phyloP scores from a whole-genome alignment of 768 basidiomycete genomes.

The Tephrocybe rancida region DNA sequence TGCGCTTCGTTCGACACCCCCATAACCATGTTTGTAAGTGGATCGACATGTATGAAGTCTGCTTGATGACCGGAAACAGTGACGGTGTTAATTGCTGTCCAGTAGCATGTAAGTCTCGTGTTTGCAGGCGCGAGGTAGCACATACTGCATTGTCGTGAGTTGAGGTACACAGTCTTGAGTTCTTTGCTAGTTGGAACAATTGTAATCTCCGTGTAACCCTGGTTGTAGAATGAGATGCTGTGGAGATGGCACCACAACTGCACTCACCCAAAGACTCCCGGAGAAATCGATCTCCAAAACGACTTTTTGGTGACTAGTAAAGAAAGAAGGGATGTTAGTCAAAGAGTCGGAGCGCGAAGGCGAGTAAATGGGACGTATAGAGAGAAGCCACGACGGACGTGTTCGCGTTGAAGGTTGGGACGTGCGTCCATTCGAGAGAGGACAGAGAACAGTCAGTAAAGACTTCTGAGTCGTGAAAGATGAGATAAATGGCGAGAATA shows the following conservation, averaged over 20 bases:
- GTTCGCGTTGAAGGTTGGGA: slow-evolving; percentile 73
- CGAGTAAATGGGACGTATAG: slow-evolving; percentile 70
- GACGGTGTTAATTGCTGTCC: slow-evolving; percentile 69
- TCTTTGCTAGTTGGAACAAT: slow-evolving; percentile 79
- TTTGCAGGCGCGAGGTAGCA: slow-evolving; percentile 13
- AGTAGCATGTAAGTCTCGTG: slow-evolving; percentile 19
- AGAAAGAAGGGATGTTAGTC: slow-evolving; percentile 52
- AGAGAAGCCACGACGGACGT: slow-evolving; percentile 80
- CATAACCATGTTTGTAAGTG: slow-evolving; percentile 65
- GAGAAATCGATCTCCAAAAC: slow-evolving; percentile 92
- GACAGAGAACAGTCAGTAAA: slow-evolving; percentile 28
- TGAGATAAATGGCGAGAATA: slow-evolving; percentile 7
- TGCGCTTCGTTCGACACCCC: slow-evolving; percentile 53
- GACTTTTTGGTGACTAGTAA: slow-evolving; percentile 95
- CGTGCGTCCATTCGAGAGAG: slow-evolving; percentile 46
- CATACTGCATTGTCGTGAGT: slow-evolving; percentile 88
- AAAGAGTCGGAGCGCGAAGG: slow-evolving; percentile 16
- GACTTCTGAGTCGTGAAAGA: slow-evolving; percentile 22
- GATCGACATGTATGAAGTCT: slow-evolving; percentile 80
- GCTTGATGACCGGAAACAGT: slow-evolving; percentile 72
- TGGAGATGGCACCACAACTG: slow-evolving; percentile 6
- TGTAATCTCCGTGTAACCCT: slow-evolving; percentile 96
- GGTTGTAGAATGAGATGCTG: slow-evolving; percentile 22
- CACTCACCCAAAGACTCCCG: slow-evolving; percentile 79
- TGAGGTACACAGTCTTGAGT: slow-evolving; percentile 82